These are phyloP conservation scores for Candida endomychidarum DNA, from an alignment of 805 yeast genomes.

Conservation along the genomic window DNA sequence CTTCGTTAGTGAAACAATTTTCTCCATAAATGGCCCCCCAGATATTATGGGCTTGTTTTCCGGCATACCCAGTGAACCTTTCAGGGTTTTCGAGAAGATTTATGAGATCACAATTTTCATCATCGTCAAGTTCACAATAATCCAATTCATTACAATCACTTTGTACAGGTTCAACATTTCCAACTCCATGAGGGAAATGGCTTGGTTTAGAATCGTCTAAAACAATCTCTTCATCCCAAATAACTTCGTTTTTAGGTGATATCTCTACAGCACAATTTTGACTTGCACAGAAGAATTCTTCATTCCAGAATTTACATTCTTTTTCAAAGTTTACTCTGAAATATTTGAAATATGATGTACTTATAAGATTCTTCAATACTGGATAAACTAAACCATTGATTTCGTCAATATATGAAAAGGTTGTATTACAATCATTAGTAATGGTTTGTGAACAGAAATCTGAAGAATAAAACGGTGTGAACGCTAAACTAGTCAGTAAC, in stretches of 20 bases:
- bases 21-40: slow-evolving; percentile 93
- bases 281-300: slow-evolving; percentile 80
- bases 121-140: slow-evolving; percentile 68
- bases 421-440: slow-evolving; percentile 45
- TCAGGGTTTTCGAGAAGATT: slow-evolving; percentile 89
- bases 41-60: slow-evolving; percentile 85
- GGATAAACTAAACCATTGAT: slow-evolving; percentile 42
- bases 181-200: slow-evolving; percentile 1
- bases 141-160: slow-evolving; percentile 49
- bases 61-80: slow-evolving; percentile 94
- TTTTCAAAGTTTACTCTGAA: slow-evolving; percentile 82
- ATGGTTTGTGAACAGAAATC: slow-evolving; percentile 46
- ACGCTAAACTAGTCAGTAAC: slow-evolving; percentile 8
- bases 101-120: slow-evolving; percentile 75
- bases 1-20: slow-evolving; percentile 67
- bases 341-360: slow-evolving; percentile 81
- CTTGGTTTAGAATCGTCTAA: slow-evolving; percentile 14
- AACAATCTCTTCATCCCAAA: slow-evolving; percentile 34
- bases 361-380: slow-evolving; percentile 54
- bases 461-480: slow-evolving; percentile 42
- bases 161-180: not conserved
- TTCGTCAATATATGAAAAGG: slow-evolving; percentile 42
- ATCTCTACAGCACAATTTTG: slow-evolving; percentile 89
- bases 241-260: slow-evolving; percentile 61
- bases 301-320: slow-evolving; percentile 85